Conservation (phyloP, 352 stramenopile species). For the Thraustotheca clavata region DNA sequence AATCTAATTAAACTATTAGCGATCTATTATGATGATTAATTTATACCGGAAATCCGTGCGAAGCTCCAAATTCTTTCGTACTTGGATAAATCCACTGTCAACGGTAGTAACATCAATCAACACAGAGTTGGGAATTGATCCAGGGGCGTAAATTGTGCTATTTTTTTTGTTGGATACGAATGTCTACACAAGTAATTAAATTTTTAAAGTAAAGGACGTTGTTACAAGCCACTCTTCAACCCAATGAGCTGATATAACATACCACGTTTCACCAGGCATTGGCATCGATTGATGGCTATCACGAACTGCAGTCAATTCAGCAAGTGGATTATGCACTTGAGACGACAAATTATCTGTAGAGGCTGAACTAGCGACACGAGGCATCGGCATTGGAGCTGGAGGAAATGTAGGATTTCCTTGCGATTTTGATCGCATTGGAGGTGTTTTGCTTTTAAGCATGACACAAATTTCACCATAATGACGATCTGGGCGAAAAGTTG, state of each 20-base stretch:
- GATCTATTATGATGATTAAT: background rate
- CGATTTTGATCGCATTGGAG: background rate
- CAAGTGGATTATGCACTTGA: background rate
- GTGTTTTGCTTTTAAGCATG: background rate
- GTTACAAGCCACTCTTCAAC: slow-evolving; percentile 16
- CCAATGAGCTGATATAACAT: background rate
- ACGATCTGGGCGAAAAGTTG: background rate
- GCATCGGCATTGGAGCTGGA: too few relatives aligned
- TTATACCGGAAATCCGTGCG: slow-evolving; percentile 8
- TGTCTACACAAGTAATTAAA: background rate
- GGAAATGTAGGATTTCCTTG: too few relatives aligned
- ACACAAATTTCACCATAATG: background rate
- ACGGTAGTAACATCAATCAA: background rate
- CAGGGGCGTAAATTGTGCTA: background rate
- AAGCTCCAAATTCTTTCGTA: background rate
- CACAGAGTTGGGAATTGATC: background rate
- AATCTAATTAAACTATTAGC: background rate
- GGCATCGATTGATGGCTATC: slow-evolving; percentile 6
- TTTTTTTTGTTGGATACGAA: slow-evolving; percentile 12
- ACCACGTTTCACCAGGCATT: slow-evolving; percentile 10
- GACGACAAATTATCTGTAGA: too few relatives aligned
- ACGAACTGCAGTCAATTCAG: slow-evolving; percentile 1
- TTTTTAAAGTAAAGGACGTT: background rate
- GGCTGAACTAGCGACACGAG: too few relatives aligned
- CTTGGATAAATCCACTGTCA: too few relatives aligned